Evolutionary conservation across 1,284 basidiomycete species (phyloP).

Genomic region (Exobasidium cylindrosporum): DNA sequence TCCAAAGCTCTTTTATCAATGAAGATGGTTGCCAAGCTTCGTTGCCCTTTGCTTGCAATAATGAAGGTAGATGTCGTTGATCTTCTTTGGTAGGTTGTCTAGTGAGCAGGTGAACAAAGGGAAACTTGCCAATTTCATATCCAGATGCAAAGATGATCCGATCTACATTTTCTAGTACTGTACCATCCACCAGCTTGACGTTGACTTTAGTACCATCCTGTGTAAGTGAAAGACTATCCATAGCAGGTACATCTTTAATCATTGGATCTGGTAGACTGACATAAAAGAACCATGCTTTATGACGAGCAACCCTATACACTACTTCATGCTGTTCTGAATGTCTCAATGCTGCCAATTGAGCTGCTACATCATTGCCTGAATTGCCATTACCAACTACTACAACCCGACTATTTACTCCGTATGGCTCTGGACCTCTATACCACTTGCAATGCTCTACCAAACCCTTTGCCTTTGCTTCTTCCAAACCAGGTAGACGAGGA

Average conservation of each 20-base stretch:
- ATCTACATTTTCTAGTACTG: conserved; percentile 28
- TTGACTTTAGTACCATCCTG: conserved; percentile 21
- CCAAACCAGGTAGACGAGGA: conserved; percentile 27
- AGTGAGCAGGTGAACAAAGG: conserved; percentile 31
- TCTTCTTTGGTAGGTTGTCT: neutral
- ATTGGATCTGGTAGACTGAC: conserved; percentile 33
- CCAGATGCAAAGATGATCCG: conserved; percentile 34
- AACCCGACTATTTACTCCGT: conserved; percentile 23
- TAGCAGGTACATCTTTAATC: conserved; percentile 38
- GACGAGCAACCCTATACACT: conserved; percentile 26
- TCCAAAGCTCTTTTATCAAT: neutral
- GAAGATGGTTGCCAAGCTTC: neutral
- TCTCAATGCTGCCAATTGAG: conserved; percentile 30
- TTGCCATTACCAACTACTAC: conserved; percentile 49
- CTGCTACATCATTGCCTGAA: conserved; percentile 40
- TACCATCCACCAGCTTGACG: conserved; percentile 29
- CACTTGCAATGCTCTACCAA: conserved; percentile 47
- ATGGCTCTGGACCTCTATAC: conserved; percentile 34
- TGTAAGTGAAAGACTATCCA: conserved; percentile 22
- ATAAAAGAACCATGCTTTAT: conserved; percentile 24
- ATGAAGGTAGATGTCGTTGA: neutral
- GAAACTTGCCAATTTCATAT: conserved; percentile 31
- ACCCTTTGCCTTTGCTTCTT: conserved; percentile 19
- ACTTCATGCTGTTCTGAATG: conserved; percentile 16
- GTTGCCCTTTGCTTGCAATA: conserved; percentile 3